Percentiles rank a stretch among this genome's conserved stretches.
Conservation (phyloP, 257 asterid species). For the Paraleonurus japonicus region DNA sequence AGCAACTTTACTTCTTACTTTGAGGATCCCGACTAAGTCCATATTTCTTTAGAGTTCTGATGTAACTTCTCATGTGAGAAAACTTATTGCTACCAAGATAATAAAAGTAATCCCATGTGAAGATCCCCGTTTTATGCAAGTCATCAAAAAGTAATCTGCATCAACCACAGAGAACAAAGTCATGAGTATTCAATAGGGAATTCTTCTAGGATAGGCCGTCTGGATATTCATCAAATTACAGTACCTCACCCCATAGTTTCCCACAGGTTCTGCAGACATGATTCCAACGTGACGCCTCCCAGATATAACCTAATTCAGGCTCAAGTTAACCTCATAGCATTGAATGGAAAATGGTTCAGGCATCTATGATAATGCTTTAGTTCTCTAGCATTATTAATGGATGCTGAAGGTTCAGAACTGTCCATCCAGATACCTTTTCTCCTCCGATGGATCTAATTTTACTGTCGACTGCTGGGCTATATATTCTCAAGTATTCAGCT, state of each 20-base stretch:
- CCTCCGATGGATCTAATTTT: slow-evolving; percentile 71
- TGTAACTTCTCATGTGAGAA: slow-evolving; percentile 68
- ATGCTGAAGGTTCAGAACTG: neutral
- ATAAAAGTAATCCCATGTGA: slow-evolving; percentile 80
- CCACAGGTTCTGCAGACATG: slow-evolving; percentile 83
- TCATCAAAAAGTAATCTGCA: slow-evolving; percentile 77
- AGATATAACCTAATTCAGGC: slow-evolving; percentile 58
- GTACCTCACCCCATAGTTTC: slow-evolving; percentile 94
- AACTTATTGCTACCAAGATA: slow-evolving; percentile 80
- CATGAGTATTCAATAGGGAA: slow-evolving; percentile 2
- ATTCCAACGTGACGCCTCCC: slow-evolving; percentile 86
- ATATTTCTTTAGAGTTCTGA: slow-evolving; percentile 63
- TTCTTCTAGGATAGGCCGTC: neutral
- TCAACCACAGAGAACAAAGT: slow-evolving; percentile 13
- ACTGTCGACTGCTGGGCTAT: slow-evolving; percentile 85
- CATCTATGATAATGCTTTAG: neutral
- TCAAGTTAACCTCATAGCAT: slow-evolving; percentile 14
- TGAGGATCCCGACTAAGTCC: slow-evolving; percentile 79
- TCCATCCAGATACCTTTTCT: slow-evolving; percentile 54
- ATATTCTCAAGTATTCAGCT: slow-evolving; percentile 78
- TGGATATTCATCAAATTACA: neutral
- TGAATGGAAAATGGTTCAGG: neutral
- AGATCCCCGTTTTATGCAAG: slow-evolving; percentile 86
- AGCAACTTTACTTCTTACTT: slow-evolving; percentile 43
- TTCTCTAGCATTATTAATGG: neutral